Evolutionary conservation across 345 rosid genomes (phyloP).

Genomic region (Salix arbutifolia): DNA sequence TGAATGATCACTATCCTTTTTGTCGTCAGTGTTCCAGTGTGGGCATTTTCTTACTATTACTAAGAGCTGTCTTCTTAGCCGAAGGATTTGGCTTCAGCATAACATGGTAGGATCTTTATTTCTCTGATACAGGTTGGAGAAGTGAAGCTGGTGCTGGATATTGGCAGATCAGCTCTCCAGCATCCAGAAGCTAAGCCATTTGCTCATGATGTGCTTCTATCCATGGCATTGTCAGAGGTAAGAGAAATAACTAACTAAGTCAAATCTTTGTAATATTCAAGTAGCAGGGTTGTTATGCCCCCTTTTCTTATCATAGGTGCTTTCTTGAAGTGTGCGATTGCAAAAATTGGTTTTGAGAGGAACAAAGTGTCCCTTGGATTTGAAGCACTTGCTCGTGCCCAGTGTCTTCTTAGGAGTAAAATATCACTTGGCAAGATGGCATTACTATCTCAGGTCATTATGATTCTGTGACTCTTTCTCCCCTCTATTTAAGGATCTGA

Average conservation of each 20-base stretch:
- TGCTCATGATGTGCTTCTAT: constrained; percentile 74
- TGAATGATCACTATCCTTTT: background rate
- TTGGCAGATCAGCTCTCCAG: constrained; percentile 77
- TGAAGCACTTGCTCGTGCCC: constrained; percentile 98
- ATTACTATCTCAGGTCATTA: constrained; percentile 66
- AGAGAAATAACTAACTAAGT: constrained; percentile 36
- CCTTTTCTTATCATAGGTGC: constrained; percentile 59
- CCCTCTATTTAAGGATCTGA: background rate
- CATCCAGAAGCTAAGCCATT: constrained; percentile 72
- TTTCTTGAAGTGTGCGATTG: constrained; percentile 93
- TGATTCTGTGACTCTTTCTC: background rate
- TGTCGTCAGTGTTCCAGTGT: background rate
- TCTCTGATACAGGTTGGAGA: constrained; percentile 67
- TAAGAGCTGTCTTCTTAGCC: background rate
- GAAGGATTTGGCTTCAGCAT: background rate
- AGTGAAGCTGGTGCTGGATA: constrained; percentile 70
- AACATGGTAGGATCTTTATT: constrained; percentile 14
- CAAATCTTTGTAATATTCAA: constrained; percentile 28
- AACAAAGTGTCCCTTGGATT: constrained; percentile 85
- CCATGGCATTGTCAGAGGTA: constrained; percentile 98
- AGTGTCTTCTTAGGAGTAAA: constrained; percentile 77
- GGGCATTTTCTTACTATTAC: background rate
- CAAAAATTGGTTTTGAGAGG: constrained; percentile 78
- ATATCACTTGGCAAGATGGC: constrained; percentile 69
- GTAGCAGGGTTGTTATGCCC: constrained; percentile 48